Base-by-base conservation (phyloP, 106 monocot species). In the Platanthera guangdongensis region DNA sequence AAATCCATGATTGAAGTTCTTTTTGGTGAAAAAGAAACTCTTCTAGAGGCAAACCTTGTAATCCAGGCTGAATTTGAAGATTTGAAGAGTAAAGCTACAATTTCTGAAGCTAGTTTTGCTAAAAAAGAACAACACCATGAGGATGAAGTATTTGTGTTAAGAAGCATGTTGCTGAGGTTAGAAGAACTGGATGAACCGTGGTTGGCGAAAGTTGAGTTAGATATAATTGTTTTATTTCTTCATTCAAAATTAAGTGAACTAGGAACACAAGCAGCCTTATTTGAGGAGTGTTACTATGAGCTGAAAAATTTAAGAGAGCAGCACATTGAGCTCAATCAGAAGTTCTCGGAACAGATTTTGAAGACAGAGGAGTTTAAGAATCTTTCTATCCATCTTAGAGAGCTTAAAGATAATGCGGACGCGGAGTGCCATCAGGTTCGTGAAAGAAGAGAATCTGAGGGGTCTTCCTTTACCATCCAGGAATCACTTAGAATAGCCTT, bases 361-460 rank as follows among this genome's bases (percentile, higher is more conserved):
- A 99, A 90, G 84, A 83, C 99, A 72, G 94, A 99, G 78, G 94
- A 99, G 78, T 99, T 88, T 68, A 99, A 87, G 82, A 94, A 87
- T 47, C 70, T 99, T 57, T 94, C 94, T 46, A 84, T 88, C 65
- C 94, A 90, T 83, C 78, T 99, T 51, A 89, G 84, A 83, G 95
- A 95, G 78, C 85, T 88, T 9, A 97, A 93, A 71, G 93, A 97
- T 81, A 97, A 93, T 80, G 87, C 93, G 73, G 93, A 87, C 57
- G 79, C 84, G 68, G 88, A 91, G 68, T 81, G 69, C 68, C 49
- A 82, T 71, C 92, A 84, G 71, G 79, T 77, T 79, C 78, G 76
- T 60, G 87, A 88, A 73, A 94, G 80, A 81, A 96, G 50, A 53
- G 90, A 88, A 72, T 77, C 51, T 46, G 80, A 91, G 69, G 84